Evolutionary conservation across 495 filamentous ascomycete species (phyloP), one percentile per base, ranked within the genome.

Genomic region (Trichocladium uniseriatum): DNA sequence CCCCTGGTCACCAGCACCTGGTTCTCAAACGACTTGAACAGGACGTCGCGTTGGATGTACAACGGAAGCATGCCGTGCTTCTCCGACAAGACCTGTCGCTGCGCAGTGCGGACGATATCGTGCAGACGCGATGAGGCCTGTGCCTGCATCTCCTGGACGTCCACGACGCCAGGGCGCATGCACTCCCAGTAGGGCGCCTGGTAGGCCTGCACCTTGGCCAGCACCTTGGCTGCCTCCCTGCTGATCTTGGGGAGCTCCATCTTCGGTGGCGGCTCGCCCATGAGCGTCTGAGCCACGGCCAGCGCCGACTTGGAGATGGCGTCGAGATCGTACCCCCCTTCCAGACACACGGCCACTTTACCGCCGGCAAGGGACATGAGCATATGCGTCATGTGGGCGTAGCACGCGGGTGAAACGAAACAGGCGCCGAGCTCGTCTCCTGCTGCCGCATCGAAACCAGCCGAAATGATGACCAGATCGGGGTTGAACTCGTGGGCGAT

Each of bases 351-450:
- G 9, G 86, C 87, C 38, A 97, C 74, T 62, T 92, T 95, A 32
- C 92, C 92, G 38, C 81, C 73, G 2, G 92, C 90, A n/a, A 99
- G 77, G 11, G 84, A 83, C 89, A 96, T 97, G 15, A 99, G 77
- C 90, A 96, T 95, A 59, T 95, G 87, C 8, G 94, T 96, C 92
- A 99, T 97, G 58, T 97, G 91, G 16, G 89, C 88, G 63, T 97
- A 99, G 59, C 94, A 91, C 19, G 81, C 66, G 0, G 92, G 92
- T 0, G 89, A 82, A 5, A 97, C 91, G 56, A 84, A 89, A 62
- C 94, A 99, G 28, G 82, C 87, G 32, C 92, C 92, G 16, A 99
- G 75, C 46, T 86, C 82, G 66, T 99, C 92, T 7, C 94, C 92
- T 37, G 80, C 87, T 2, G 92, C 92, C 5, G 92, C 92, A 67